These are phyloP conservation scores for Dryas drummondii DNA, from an alignment of 306 rosid genomes.

Conservation along the genomic window DNA sequence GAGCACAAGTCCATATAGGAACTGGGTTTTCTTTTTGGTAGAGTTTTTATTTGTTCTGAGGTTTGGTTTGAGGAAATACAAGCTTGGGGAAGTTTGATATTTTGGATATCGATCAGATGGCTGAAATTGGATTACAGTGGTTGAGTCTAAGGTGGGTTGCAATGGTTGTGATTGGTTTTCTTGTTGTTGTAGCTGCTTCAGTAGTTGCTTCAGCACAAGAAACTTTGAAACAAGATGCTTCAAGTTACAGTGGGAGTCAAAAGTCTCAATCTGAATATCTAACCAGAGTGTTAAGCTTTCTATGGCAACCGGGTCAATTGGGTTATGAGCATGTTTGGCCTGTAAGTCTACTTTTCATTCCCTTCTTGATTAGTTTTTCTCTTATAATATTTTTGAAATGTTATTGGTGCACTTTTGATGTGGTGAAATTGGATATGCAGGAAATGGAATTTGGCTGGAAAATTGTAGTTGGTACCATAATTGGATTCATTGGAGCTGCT, in stretches of 20 bases:
- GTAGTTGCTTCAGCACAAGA: constrained; percentile 45
- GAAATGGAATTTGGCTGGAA: constrained; percentile 72
- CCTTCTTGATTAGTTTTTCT: background rate
- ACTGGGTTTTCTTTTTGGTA: background rate
- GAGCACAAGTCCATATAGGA: background rate
- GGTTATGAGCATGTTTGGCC: constrained; percentile 77
- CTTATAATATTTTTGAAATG: background rate
- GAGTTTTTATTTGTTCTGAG: background rate
- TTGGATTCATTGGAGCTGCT: constrained; percentile 81
- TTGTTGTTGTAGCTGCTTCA: constrained; percentile 30
- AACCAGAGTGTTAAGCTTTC: constrained; percentile 29
- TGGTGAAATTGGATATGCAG: constrained; percentile 35
- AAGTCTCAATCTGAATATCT: constrained; percentile 21
- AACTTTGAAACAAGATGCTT: constrained; percentile 22
- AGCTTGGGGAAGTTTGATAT: background rate
- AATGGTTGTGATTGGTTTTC: constrained; percentile 25
- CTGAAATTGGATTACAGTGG: constrained; percentile 27
- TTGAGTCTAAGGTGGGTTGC: constrained; percentile 31
- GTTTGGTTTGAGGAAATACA: background rate
- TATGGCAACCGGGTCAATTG: constrained; percentile 44
- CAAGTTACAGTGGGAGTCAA: constrained; percentile 16
- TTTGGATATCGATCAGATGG: constrained; percentile 10
- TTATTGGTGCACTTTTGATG: background rate
- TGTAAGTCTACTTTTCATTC: constrained; percentile 35
- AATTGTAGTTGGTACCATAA: constrained; percentile 51